These are phyloP conservation scores for Talaromyces wortmannii DNA, from an alignment of 495 filamentous ascomycete genomes.

Conservation along the genomic window DNA sequence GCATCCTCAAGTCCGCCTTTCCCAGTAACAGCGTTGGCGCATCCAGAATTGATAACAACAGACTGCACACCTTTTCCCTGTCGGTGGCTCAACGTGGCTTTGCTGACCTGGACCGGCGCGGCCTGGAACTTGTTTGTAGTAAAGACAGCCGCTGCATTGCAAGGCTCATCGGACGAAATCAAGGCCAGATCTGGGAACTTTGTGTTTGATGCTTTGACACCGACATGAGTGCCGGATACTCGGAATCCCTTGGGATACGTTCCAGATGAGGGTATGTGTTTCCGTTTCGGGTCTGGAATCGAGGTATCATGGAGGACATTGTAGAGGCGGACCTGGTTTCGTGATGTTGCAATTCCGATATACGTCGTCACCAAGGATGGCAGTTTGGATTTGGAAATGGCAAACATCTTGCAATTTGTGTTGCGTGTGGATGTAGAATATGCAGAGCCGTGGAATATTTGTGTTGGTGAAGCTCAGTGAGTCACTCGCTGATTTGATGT, in stretches of 20 bases:
- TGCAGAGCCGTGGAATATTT: not conserved
- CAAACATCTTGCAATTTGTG: not conserved
- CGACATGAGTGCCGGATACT: constrained; percentile 81
- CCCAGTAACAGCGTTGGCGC: constrained; percentile 96
- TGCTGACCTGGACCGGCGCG: constrained; percentile 82
- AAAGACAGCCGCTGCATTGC: constrained; percentile 90
- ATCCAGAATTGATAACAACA: constrained; percentile 91
- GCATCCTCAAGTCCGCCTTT: constrained; percentile 90
- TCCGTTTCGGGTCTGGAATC: constrained; percentile 69
- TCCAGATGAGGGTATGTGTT: constrained; percentile 80
- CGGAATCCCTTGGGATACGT: constrained; percentile 87
- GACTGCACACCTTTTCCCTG: constrained; percentile 66
- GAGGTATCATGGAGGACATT: constrained; percentile 54
- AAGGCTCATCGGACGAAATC: constrained; percentile 79
- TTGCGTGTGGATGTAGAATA: not conserved
- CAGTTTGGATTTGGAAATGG: not conserved
- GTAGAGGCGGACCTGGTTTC: constrained; percentile 46
- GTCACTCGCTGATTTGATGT: not conserved
- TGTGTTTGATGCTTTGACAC: constrained; percentile 88
- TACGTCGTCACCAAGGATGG: not conserved
- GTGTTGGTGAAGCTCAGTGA: not conserved
- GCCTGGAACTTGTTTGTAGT: constrained; percentile 98
- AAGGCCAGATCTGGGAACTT: constrained; percentile 84
- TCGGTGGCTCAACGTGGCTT: constrained; percentile 57
- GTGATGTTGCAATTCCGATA: not conserved